phyloP scores from a whole-genome alignment of 768 basidiomycete species.

The Cubamyces lactineus region DNA sequence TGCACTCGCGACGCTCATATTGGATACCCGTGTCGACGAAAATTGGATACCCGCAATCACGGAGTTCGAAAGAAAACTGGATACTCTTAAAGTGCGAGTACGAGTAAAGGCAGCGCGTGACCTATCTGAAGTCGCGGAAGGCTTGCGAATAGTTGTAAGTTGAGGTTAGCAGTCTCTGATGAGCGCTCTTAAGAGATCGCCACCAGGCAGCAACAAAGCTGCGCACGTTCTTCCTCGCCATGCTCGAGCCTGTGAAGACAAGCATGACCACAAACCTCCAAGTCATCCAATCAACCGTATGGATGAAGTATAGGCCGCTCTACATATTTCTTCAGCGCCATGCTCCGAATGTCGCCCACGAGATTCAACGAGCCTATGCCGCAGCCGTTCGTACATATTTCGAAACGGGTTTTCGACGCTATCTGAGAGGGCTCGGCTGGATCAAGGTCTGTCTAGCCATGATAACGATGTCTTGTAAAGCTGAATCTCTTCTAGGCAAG shows the following conservation, averaged over 20 bases:
- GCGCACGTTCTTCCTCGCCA: constrained; percentile 79
- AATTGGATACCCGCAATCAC: constrained; percentile 82
- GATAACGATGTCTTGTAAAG: not conserved
- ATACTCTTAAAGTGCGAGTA: constrained; percentile 67
- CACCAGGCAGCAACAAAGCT: constrained; percentile 86
- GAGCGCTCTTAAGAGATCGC: too few species aligned
- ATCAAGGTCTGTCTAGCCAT: constrained; percentile 60
- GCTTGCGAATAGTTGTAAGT: constrained; percentile 84
- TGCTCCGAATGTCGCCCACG: constrained; percentile 77
- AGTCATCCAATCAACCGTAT: constrained; percentile 84
- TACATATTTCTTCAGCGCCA: constrained; percentile 87
- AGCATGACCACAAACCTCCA: constrained; percentile 93
- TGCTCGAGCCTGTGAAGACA: constrained; percentile 80
- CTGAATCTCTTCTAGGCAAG: constrained; percentile 50
- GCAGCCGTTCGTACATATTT: constrained; percentile 87
- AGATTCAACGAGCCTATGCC: constrained; percentile 87
- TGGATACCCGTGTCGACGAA: constrained; percentile 86
- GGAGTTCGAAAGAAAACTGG: constrained; percentile 80
- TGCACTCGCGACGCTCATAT: constrained; percentile 67
- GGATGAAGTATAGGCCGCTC: constrained; percentile 81
- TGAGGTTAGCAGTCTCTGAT: too few species aligned
- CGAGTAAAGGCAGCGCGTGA: constrained; percentile 89
- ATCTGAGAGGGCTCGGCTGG: constrained; percentile 77
- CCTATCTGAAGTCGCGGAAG: constrained; percentile 81
- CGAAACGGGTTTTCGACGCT: constrained; percentile 93